Evolutionary conservation across 2,329 filamentous ascomycete genomes (phyloP).

Genomic region (Aspergillus glaucus): DNA sequence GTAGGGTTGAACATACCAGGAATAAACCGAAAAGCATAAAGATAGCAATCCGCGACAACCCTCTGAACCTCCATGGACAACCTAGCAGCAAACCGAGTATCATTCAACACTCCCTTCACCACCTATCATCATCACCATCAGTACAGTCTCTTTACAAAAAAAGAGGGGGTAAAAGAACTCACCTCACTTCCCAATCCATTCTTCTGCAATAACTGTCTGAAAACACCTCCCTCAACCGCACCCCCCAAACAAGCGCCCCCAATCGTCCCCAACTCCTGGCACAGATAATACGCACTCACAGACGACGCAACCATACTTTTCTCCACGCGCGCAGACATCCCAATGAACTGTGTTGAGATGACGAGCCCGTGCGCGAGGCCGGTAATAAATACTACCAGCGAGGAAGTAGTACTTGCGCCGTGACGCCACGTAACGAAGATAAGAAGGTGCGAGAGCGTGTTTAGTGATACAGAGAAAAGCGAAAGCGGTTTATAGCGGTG

Average conservation of each 20-base stretch:
- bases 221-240: neutral
- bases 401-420: neutral
- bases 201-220: neutral
- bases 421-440: neutral
- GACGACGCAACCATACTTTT: neutral
- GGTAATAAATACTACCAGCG: neutral
- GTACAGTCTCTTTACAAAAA: neutral
- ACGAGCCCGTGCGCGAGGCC: neutral
- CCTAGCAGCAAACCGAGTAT: neutral
- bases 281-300: neutral
- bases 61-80: neutral
- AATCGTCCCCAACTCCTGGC: neutral
- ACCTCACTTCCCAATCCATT: neutral
- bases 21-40: neutral
- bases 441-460: neutral
- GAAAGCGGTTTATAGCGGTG: neutral
- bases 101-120: neutral
- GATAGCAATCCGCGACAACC: neutral
- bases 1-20: neutral
- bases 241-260: neutral
- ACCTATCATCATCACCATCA: neutral
- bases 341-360: neutral
- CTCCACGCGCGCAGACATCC: neutral
- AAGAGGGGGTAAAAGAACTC: neutral
- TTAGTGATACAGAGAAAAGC: neutral